A percentile compares a stretch with the other conserved stretches of the same genome.
Conservation (phyloP, 768 basidiomycete species). For the Mycena galericulata region DNA sequence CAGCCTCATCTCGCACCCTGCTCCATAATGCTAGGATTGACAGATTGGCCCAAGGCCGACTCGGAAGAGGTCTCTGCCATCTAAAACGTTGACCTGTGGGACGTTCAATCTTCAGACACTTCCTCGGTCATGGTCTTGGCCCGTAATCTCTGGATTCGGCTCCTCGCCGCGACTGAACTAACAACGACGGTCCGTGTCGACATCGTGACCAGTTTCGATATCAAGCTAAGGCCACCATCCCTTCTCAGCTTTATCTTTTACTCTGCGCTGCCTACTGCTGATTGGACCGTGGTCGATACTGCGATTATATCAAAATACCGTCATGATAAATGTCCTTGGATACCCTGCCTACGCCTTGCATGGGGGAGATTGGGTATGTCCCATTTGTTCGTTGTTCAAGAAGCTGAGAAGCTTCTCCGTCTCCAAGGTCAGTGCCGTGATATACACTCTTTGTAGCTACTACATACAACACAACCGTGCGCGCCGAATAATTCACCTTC, state of each 20-base stretch:
- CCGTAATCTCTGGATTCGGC: too few species aligned
- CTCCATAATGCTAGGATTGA: too few species aligned
- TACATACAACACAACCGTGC: constrained; percentile 21
- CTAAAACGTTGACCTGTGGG: too few species aligned
- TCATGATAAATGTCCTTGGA: constrained; percentile 40
- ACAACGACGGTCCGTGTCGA: background rate
- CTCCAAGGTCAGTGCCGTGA: constrained; percentile 1
- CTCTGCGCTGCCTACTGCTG: constrained; percentile 5
- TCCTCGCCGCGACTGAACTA: constrained; percentile 1
- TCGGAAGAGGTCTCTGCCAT: too few species aligned
- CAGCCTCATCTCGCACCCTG: too few species aligned
- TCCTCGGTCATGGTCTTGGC: too few species aligned
- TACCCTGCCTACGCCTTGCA: constrained; percentile 37
- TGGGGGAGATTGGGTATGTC: constrained; percentile 40
- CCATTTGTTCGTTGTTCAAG: too few species aligned
- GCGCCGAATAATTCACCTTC: constrained; percentile 26
- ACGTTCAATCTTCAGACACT: too few species aligned
- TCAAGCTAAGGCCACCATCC: too few species aligned
- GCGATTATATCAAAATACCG: constrained; percentile 38
- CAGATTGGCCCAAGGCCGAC: too few species aligned
- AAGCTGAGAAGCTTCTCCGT: too few species aligned
- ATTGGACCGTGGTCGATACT: constrained; percentile 38
- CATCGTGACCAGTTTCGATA: constrained; percentile 5
- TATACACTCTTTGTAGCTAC: constrained; percentile 16
- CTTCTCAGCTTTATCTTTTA: constrained; percentile 35